Conservation (phyloP, 73 alveolate genomes). For the Stentor roeselii region DNA sequence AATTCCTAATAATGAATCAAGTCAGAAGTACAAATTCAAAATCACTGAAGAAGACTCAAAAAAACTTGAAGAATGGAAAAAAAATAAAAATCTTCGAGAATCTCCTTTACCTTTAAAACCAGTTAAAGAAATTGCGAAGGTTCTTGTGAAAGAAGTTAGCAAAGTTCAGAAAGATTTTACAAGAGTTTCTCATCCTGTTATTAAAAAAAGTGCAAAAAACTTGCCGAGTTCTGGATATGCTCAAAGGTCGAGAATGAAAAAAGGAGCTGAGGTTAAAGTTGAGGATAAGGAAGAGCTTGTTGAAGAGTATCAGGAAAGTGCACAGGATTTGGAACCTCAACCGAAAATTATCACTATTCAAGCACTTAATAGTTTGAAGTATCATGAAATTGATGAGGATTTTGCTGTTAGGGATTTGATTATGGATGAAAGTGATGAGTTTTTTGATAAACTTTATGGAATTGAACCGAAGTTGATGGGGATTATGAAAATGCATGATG, state of each 20-base stretch:
- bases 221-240: constrained; percentile 20
- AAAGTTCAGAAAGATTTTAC: no score
- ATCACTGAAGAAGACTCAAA: neutral
- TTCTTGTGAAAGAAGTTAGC: neutral
- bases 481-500: constrained; percentile 24
- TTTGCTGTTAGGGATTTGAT: neutral
- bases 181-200: constrained; percentile 10
- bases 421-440: constrained; percentile 13
- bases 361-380: neutral
- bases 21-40: neutral
- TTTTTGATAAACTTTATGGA: constrained; percentile 8
- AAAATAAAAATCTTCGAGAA: neutral
- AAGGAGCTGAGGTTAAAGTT: neutral
- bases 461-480: neutral
- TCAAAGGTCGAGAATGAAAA: neutral
- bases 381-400: constrained; percentile 12
- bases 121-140: neutral
- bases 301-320: neutral
- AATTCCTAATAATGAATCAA: neutral
- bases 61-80: neutral
- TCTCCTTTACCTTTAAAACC: constrained; percentile 8
- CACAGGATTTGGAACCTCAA: neutral
- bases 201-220: neutral
- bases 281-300: neutral
- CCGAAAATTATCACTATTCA: neutral